Evolutionary conservation across 805 yeast species (phyloP), one percentile per base, ranked within the genome.

Genomic region (Lipomyces yamadae): DNA sequence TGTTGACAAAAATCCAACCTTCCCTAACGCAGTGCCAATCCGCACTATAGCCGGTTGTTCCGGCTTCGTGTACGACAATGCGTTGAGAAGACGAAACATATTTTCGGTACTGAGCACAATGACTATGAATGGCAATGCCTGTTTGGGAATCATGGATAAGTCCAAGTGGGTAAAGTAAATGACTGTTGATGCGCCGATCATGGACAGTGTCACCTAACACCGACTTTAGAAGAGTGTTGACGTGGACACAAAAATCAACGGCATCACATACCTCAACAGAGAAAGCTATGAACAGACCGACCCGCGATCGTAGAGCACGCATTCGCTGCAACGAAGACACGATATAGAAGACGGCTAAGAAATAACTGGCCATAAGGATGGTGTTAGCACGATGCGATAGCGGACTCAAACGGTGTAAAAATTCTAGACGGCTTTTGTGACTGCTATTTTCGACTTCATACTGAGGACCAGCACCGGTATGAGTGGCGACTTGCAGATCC

Each of bases 71-170:
- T 76, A 73, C 0, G 83, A 76, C 1, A 83, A 74, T 4, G 82
- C 72, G 13, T 77, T 74, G 30, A 83, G 75, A 37, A 85, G 72
- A 62, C 86, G 77, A 56, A 84, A 81, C 79, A 79, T 80, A 70
- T 84, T 84, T 66, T 84, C 87, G 18, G 80, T 74, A 10, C 83
- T 81, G 8, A 83, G 78, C 24, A 82, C 78, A 1, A 81, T 65
- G 2, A 83, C 79, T 4, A 81, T 72, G 62, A 80, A 77, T 1
- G 85, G 81, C 33, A 83, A 65, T 4, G 83, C 74, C 48, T 76
- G 79, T n/a, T 79, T 66, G 13, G 70, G 71, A 33, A 57, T 45
- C 29, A 58, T 56, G 2, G 60, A 48, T 3, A 57, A 6, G 42
- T 68, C 70, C 37, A 57, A 30, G 30, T 55, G 39, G 7, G 52